Percentiles rank a stretch among this genome's conserved stretches.
Conservation (phyloP, 345 rosid species). For the Eucalyptus cladocalyx region DNA sequence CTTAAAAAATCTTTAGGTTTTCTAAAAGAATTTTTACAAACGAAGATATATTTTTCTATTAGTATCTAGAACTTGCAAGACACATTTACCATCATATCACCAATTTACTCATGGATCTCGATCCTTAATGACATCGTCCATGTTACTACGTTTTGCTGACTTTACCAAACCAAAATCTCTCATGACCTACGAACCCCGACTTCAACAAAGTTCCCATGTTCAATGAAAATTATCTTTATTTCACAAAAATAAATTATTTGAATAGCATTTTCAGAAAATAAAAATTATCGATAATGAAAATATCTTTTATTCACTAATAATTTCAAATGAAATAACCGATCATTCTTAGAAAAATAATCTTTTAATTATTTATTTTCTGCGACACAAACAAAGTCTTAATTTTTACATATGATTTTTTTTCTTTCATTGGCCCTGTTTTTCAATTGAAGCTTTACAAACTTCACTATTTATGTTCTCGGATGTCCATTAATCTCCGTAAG, state of each 20-base stretch:
- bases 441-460: background rate
- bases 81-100: background rate
- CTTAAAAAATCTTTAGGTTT: background rate
- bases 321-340: background rate
- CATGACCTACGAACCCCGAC: background rate
- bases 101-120: background rate
- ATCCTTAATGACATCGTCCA: background rate
- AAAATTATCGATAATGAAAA: background rate
- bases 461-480: background rate
- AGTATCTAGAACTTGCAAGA: background rate
- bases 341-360: background rate
- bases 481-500: background rate
- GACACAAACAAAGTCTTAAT: background rate
- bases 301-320: background rate
- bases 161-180: background rate
- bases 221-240: background rate
- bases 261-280: background rate
- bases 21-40: background rate
- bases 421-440: background rate
- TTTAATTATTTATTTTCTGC: background rate
- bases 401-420: background rate
- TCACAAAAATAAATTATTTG: background rate
- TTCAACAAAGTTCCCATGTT: background rate
- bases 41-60: background rate
- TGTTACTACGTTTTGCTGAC: background rate